Conservation (phyloP, 257 asterid genomes). For the Plantago major region DNA sequence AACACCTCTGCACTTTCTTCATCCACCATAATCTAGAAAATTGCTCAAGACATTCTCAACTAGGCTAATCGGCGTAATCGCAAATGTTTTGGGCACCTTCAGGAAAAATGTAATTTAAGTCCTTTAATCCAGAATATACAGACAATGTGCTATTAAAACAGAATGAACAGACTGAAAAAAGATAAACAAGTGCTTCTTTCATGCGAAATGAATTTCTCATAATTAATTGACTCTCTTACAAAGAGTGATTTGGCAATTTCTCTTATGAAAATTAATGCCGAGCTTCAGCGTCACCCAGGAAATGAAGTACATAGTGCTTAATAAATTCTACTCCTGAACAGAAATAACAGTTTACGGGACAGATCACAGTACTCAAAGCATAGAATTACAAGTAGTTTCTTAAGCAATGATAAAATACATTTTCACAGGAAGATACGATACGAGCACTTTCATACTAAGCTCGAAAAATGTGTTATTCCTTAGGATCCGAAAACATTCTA, state of each 20-base stretch:
- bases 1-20: not conserved
- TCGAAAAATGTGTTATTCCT: too few relatives aligned
- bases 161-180: constrained; percentile 2
- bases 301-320: too few relatives aligned
- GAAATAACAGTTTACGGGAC: too few relatives aligned
- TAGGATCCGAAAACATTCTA: too few relatives aligned
- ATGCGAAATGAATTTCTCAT: constrained; percentile 7
- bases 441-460: too few relatives aligned
- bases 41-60: constrained; percentile 16
- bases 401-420: too few relatives aligned
- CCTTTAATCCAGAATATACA: constrained; percentile 1
- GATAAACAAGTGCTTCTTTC: constrained; percentile 12
- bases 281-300: not conserved
- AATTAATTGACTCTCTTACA: constrained; percentile 1
- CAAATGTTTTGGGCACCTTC: constrained; percentile 4
- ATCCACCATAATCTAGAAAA: constrained; percentile 4
- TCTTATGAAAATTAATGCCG: not conserved
- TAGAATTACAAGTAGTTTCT: too few relatives aligned
- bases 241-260: constrained; percentile 12
- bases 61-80: too few relatives aligned
- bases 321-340: too few relatives aligned
- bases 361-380: too few relatives aligned
- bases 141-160: too few relatives aligned
- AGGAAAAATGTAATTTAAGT: constrained; percentile 7
- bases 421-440: too few relatives aligned